A percentile compares a stretch with the other conserved stretches of the same genome.
phyloP scores from a whole-genome alignment of 306 rosid species.

The Prunus mume region DNA sequence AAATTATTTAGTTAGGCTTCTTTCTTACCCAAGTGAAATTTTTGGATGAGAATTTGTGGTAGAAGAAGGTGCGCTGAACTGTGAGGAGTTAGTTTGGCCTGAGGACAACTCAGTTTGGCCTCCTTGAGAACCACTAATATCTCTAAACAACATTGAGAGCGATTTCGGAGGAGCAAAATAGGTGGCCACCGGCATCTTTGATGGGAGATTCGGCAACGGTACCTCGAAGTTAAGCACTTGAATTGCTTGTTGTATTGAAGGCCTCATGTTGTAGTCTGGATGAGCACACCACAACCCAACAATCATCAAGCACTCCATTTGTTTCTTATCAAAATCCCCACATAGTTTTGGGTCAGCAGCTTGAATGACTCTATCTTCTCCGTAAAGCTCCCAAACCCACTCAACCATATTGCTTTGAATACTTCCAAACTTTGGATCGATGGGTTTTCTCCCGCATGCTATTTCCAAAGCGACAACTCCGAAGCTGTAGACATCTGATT shows the following conservation, averaged over 20 bases:
- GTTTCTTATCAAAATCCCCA: constrained; percentile 1
- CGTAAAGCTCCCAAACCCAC: constrained; percentile 29
- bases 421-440: constrained; percentile 20
- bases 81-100: too few species aligned
- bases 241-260: constrained; percentile 7
- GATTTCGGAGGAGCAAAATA: background rate
- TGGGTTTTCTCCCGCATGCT: background rate
- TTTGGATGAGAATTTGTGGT: too few species aligned
- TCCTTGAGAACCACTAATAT: background rate
- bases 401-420: constrained; percentile 2
- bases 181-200: background rate
- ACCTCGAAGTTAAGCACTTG: constrained; percentile 10
- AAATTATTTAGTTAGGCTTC: too few species aligned
- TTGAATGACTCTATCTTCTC: background rate
- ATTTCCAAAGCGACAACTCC: constrained; percentile 2
- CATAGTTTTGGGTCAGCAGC: constrained; percentile 15
- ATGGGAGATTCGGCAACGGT: background rate
- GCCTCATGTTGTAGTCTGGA: constrained; percentile 4
- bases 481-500: background rate
- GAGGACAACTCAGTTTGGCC: too few species aligned
- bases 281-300: constrained; percentile 29
- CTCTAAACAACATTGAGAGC: background rate
- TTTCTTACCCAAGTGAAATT: too few species aligned
- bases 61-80: too few species aligned
- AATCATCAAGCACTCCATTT: constrained; percentile 2